Evolutionary conservation across 768 basidiomycete species (phyloP).

Genomic region (Lactifluus pinguis): DNA sequence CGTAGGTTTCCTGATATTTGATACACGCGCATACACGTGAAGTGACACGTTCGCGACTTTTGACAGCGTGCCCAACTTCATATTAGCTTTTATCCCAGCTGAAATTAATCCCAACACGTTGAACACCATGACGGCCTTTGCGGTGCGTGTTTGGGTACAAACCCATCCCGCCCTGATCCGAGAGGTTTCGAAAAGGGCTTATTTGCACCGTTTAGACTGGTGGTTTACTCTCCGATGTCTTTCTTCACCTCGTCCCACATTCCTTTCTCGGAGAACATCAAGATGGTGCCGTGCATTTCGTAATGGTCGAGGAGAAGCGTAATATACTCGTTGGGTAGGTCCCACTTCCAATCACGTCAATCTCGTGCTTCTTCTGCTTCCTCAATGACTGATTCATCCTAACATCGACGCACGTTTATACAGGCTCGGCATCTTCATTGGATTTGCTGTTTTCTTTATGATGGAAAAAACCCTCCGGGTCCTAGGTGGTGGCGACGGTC

Average conservation of each 20-base stretch:
- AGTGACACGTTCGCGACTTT: slow-evolving; percentile 18
- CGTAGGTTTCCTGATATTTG: slow-evolving; percentile 43
- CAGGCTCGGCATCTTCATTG: slow-evolving; percentile 74
- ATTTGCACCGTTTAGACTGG: slow-evolving; percentile 48
- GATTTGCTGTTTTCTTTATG: slow-evolving; percentile 85
- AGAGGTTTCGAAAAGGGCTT: not conserved
- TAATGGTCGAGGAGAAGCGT: slow-evolving; percentile 84
- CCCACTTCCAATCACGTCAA: not conserved
- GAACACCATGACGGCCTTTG: slow-evolving; percentile 92
- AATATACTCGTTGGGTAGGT: slow-evolving; percentile 83
- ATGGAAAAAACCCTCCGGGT: slow-evolving; percentile 90
- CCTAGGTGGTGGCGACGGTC: slow-evolving; percentile 52
- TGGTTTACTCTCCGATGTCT: slow-evolving; percentile 87
- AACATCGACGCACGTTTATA: slow-evolving; percentile 17
- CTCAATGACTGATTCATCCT: not conserved
- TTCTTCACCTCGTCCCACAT: slow-evolving; percentile 86
- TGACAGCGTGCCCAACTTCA: slow-evolving; percentile 82
- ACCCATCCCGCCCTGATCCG: not conserved
- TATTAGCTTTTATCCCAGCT: slow-evolving; percentile 88
- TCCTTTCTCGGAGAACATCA: slow-evolving; percentile 86
- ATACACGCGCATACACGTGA: slow-evolving; percentile 8
- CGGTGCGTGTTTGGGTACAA: slow-evolving; percentile 39
- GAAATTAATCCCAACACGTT: slow-evolving; percentile 77
- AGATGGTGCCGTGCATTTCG: slow-evolving; percentile 59
- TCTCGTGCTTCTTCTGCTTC: not conserved